Percentiles rank a stretch among this genome's conserved stretches.
These are phyloP conservation scores for Phoenix dactylifera DNA, from an alignment of 176 grass and related monocot species.

Conservation along the genomic window DNA sequence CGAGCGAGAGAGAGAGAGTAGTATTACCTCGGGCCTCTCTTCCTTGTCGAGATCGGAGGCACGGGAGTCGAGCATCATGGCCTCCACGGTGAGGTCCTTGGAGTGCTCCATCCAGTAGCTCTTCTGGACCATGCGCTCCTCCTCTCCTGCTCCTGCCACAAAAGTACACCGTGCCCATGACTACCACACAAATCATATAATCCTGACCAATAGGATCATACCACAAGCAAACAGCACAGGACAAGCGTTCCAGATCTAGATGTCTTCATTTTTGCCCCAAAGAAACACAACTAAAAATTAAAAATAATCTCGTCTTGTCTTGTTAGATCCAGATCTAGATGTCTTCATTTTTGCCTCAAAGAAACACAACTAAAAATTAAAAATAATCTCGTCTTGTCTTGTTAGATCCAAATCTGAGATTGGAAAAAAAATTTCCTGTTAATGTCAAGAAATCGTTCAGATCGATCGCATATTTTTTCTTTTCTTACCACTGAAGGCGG, in stretches of 20 bases:
- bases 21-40: slow-evolving; percentile 77
- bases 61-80: slow-evolving; percentile 98
- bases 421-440: no score
- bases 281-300: no score
- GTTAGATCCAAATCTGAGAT: no score
- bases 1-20: no score
- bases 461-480: no score
- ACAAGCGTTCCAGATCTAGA: background rate
- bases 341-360: no score
- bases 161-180: background rate
- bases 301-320: no score
- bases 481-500: background rate
- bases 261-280: no score
- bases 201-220: background rate
- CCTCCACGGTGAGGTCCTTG: slow-evolving; percentile 84
- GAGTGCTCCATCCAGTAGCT: slow-evolving; percentile 94
- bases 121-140: slow-evolving; percentile 81
- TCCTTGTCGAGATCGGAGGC: slow-evolving; percentile 86
- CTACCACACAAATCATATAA: background rate
- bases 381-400: no score
- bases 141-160: slow-evolving; percentile 13
- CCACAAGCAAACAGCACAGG: background rate
- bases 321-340: background rate
- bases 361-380: no score
- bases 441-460: no score